A percentile compares a stretch with the other conserved stretches of the same genome.
Evolutionary conservation across 352 stramenopile genomes (phyloP).

Genomic region (Phytophthora sojae): DNA sequence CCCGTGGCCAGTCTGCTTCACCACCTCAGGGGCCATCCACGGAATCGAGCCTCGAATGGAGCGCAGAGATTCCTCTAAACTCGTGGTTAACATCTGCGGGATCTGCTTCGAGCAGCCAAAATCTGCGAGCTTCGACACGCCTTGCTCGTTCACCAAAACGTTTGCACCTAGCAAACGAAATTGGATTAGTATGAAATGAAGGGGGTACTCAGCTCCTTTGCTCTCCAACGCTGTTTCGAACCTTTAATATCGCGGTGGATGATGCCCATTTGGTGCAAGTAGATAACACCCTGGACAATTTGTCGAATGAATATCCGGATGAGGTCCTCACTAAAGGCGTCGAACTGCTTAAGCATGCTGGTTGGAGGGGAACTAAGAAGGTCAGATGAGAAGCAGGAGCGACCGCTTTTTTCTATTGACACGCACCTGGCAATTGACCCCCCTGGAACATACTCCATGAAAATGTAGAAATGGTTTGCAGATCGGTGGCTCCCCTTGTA

Average conservation of each 20-base stretch:
- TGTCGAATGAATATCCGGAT: constrained; percentile 93
- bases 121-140: constrained; percentile 89
- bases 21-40: constrained; percentile 86
- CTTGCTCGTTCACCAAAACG: constrained; percentile 89
- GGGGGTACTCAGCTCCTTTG: not conserved
- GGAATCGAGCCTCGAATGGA: constrained; percentile 87
- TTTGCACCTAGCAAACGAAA: constrained; percentile 68
- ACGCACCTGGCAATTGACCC: constrained; percentile 88
- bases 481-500: constrained; percentile 87
- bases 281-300: constrained; percentile 92
- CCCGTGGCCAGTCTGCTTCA: constrained; percentile 77
- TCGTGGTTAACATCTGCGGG: constrained; percentile 79
- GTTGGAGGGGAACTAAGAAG: not conserved
- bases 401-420: not conserved
- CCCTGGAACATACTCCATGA: constrained; percentile 96
- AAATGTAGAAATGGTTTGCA: constrained; percentile 92
- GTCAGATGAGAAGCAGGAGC: not conserved
- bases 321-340: constrained; percentile 91
- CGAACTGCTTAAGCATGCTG: constrained; percentile 94
- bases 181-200: not conserved
- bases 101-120: constrained; percentile 93
- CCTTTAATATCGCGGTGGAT: constrained; percentile 96
- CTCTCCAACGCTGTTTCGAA: constrained; percentile 4
- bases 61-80: constrained; percentile 81
- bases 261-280: constrained; percentile 92